Percentiles rank a stretch among this genome's conserved stretches.
Conservation (phyloP, 1,139 yeast species). For the Kurtzmaniella quercitrusa region DNA sequence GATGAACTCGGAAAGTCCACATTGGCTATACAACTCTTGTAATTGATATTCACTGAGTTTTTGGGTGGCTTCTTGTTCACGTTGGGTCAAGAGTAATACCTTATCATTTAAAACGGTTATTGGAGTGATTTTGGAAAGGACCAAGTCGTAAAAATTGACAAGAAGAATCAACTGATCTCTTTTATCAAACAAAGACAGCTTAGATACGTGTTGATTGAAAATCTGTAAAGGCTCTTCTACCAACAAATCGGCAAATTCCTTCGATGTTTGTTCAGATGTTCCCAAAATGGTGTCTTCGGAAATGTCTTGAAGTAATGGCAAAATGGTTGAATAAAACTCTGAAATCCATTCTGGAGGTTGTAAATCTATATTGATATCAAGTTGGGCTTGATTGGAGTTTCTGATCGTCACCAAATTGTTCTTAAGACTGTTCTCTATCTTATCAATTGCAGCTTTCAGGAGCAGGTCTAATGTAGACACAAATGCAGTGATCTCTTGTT, state of each 20-base stretch:
- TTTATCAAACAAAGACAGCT: conserved; percentile 17
- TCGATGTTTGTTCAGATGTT: conserved; percentile 28
- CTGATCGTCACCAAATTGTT: conserved; percentile 39
- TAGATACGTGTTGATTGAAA: conserved; percentile 28
- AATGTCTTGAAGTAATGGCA: conserved; percentile 46
- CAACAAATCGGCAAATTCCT: conserved; percentile 30
- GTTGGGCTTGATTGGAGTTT: conserved; percentile 36
- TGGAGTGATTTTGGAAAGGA: conserved; percentile 53
- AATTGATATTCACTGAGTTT: conserved; percentile 41
- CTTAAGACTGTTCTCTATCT: conserved; percentile 36
- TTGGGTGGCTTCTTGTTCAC: conserved; percentile 27
- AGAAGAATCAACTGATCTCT: conserved; percentile 41
- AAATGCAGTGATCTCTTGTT: conserved; percentile 24
- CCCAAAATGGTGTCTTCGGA: conserved; percentile 37
- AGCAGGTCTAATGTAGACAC: conserved; percentile 2
- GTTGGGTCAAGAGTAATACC: conserved; percentile 33
- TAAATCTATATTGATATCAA: conserved; percentile 44
- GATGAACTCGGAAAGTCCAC: conserved; percentile 52
- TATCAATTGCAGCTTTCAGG: conserved; percentile 8
- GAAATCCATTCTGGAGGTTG: conserved; percentile 74
- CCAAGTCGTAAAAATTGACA: conserved; percentile 57
- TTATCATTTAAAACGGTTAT: conserved; percentile 35
- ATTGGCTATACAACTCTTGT: conserved; percentile 39
- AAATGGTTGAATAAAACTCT: conserved; percentile 48
- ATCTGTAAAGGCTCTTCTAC: conserved; percentile 49